Evolutionary conservation across 1,139 yeast species (phyloP).

Genomic region (Candida pseudoviswanathii): DNA sequence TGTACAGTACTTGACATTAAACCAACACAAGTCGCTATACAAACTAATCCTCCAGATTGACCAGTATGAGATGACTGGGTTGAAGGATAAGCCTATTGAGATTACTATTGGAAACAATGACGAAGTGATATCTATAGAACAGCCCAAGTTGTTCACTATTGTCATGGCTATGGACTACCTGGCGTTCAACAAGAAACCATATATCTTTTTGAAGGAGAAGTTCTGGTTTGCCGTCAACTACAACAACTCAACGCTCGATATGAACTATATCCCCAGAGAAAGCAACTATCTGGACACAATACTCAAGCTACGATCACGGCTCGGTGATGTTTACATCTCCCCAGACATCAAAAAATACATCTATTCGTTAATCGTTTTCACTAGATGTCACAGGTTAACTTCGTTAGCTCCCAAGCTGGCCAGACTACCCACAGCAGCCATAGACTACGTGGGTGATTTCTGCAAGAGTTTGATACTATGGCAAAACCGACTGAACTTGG

Average conservation of each 20-base stretch:
- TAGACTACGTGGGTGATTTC: conserved; percentile 30
- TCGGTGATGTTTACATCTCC: conserved; percentile 28
- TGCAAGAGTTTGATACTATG: conserved; percentile 34
- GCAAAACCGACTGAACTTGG: conserved; percentile 16
- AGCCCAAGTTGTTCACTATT: conserved; percentile 28
- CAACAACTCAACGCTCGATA: conserved; percentile 2
- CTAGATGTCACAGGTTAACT: conserved; percentile 43
- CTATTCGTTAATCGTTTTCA: conserved; percentile 40
- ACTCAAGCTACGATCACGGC: conserved; percentile 11
- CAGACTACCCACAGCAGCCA: conserved; percentile 36
- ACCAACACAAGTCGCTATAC: conserved; percentile 28
- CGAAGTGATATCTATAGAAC: conserved; percentile 17
- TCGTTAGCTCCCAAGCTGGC: conserved; percentile 42
- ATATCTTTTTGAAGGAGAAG: conserved; percentile 38
- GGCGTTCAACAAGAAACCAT: conserved; percentile 19
- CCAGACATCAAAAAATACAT: conserved; percentile 43
- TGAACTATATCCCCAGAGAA: neutral
- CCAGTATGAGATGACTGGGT: conserved; percentile 26
- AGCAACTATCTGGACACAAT: conserved; percentile 11
- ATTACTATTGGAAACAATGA: conserved; percentile 10
- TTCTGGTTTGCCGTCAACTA: conserved; percentile 38
- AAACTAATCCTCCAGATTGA: conserved; percentile 34
- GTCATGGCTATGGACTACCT: conserved; percentile 26
- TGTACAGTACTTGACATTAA: conserved; percentile 20
- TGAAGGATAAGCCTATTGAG: conserved; percentile 10